Evolutionary conservation across 352 stramenopile species (phyloP), one percentile per base, ranked within the genome.

Genomic region (Thalassiosira hispida): DNA sequence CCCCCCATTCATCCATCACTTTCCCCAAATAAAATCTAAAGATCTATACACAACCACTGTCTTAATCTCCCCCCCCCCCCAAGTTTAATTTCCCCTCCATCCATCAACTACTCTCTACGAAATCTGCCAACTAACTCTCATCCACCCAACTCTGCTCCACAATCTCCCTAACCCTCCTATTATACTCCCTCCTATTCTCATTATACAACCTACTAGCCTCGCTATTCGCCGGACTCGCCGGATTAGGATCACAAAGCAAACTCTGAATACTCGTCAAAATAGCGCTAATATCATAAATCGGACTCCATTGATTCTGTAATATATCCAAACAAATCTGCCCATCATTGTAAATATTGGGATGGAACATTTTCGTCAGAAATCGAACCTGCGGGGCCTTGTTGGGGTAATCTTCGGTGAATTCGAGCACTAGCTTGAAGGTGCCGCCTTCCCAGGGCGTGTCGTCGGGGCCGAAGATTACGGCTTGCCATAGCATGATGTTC

Each of bases 371-470:
- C 11, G 97, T 99, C 49, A 99, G 93, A 85, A 99, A 99, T 52
- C 97, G 96, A 51, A 99, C 97, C 35, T 79, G 94, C 7, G 96
- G 96, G 38, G 97, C 96, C 88, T 99, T 99, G 91, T 99, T 99
- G n/a, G 98, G 98, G 88, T 99, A 99, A 75, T 99, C 97, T 85
- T 99, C 97, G 49, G 95, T 97, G 83, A 99, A 99, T 86, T 99
- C 96, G 52, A 99, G 92, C 53, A 97, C 94, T 22, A 99, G 90
- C 86, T 98, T 98, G 86, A 98, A 98, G n/a, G 96, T 98, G 1
- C 91, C 90, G 74, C 97, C 97, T 90, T 99, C 97, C 97, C 97
- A 99, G 5, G 97, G 97, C 42, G 97, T 99, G 79, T 99, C 97
- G 83, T 99, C 97, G 2, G 97, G 97, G 38, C 97, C 97, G 83